phyloP scores from a whole-genome alignment of 2,329 filamentous ascomycete genomes.

The Rosellinia necatrix region DNA sequence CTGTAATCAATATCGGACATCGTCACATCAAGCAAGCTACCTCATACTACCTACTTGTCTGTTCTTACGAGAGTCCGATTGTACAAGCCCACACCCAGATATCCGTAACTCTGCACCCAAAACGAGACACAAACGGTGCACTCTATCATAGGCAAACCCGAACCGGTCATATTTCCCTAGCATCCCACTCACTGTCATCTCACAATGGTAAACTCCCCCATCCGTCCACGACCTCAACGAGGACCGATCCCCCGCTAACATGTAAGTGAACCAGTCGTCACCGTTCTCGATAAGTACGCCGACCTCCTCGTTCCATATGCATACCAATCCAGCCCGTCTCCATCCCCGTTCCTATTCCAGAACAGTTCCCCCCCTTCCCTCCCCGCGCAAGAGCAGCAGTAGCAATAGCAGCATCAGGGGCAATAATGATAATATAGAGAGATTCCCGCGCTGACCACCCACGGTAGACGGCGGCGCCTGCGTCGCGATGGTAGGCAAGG shows the following conservation, averaged over 20 bases:
- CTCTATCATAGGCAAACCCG: not conserved
- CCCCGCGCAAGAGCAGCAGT: no score
- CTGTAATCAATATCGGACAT: constrained; percentile 31
- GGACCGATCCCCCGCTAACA: constrained; percentile 41
- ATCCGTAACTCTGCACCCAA: not conserved
- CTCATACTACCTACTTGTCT: not conserved
- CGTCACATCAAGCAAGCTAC: constrained; percentile 15
- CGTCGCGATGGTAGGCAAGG: constrained; percentile 99
- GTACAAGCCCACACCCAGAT: not conserved
- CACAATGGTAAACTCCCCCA: constrained; percentile 42
- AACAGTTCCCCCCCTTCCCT: not conserved
- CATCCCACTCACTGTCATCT: constrained; percentile 14
- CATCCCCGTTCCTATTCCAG: not conserved
- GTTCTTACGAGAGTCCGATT: not conserved
- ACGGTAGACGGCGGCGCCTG: constrained; percentile 87
- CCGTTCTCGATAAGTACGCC: constrained; percentile 92
- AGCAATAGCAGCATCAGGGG: no score
- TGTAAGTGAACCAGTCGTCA: constrained; percentile 65
- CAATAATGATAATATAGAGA: no score
- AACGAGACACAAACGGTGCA: not conserved
- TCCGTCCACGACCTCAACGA: constrained; percentile 17
- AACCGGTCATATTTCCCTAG: not conserved
- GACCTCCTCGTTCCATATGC: no score
- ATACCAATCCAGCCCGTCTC: no score
- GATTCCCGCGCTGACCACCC: no score